Conservation (phyloP, 805 yeast species). For the Wickerhamiella hasegawae region DNA sequence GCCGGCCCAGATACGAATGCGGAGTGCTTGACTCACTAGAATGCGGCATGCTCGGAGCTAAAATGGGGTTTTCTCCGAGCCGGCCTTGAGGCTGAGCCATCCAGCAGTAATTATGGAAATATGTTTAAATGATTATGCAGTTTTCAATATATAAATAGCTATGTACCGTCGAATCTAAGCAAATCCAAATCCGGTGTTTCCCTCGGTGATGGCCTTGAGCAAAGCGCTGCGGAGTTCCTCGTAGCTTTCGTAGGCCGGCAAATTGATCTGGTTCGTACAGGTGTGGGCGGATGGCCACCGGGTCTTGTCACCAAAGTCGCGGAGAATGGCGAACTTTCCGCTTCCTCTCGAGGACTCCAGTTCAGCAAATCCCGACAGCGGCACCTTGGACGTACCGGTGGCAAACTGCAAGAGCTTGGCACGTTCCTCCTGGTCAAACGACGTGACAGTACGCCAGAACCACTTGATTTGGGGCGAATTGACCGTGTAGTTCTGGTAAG, state of each 20-base stretch:
- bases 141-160: not conserved
- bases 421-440: slow-evolving; percentile 84
- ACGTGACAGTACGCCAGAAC: slow-evolving; percentile 96
- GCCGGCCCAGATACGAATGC: too few species aligned
- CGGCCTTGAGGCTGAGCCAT: too few species aligned
- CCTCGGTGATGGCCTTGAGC: slow-evolving; percentile 78
- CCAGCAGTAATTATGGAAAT: not conserved
- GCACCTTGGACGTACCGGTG: slow-evolving; percentile 94
- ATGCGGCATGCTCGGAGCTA: too few species aligned
- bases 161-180: slow-evolving; percentile 26
- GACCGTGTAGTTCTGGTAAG: slow-evolving; percentile 62
- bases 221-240: slow-evolving; percentile 70
- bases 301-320: slow-evolving; percentile 73
- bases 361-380: slow-evolving; percentile 83
- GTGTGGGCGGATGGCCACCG: slow-evolving; percentile 93
- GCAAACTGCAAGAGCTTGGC: slow-evolving; percentile 91
- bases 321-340: slow-evolving; percentile 73
- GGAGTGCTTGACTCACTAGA: too few species aligned
- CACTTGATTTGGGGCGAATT: slow-evolving; percentile 80
- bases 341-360: slow-evolving; percentile 77
- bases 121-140: not conserved
- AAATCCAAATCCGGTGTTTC: slow-evolving; percentile 90
- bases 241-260: slow-evolving; percentile 85
- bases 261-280: slow-evolving; percentile 80
- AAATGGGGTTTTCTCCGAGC: too few species aligned